Evolutionary conservation across 2,329 filamentous ascomycete species (phyloP).

Genomic region (Fusarium sp.): DNA sequence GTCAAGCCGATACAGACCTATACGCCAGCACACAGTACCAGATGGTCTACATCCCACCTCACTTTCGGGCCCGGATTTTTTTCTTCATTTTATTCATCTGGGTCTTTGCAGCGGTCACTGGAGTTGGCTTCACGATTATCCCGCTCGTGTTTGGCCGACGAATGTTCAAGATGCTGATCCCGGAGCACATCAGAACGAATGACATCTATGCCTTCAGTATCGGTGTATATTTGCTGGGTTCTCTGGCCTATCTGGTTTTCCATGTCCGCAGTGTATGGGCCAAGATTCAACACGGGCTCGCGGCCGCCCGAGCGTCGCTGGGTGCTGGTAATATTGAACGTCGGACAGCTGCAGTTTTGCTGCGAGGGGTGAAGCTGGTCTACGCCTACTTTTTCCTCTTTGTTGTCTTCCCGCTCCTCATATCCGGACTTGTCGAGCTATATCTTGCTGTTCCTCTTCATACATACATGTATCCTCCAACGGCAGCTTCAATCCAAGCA

Average conservation of each 20-base stretch:
- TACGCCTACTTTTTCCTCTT: conserved; percentile 82
- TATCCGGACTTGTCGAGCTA: conserved; percentile 83
- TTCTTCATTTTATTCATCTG: conserved; percentile 91
- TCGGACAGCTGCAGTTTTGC: conserved; percentile 42
- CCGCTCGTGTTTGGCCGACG: conserved; percentile 85
- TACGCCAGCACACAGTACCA: conserved; percentile 71
- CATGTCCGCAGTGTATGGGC: conserved; percentile 56
- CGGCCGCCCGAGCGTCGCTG: conserved; percentile 36
- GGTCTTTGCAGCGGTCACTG: conserved; percentile 89
- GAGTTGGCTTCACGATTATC: conserved; percentile 84
- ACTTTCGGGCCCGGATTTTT: conserved; percentile 81
- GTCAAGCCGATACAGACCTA: conserved; percentile 60
- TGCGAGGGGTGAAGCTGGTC: conserved; percentile 58
- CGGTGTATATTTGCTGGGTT: conserved; percentile 83
- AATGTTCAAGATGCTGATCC: conserved; percentile 78
- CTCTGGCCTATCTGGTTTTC: conserved; percentile 67
- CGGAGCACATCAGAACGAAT: conserved; percentile 78
- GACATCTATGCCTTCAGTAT: conserved; percentile 97
- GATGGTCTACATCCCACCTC: conserved; percentile 82
- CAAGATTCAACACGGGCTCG: conserved; percentile 47
- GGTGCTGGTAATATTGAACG: conserved; percentile 33
- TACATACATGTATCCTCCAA: conserved; percentile 70
- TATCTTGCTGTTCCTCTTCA: conserved; percentile 89
- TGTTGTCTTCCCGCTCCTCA: conserved; percentile 81
- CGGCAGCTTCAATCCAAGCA: conserved; percentile 44